Base-by-base conservation (phyloP, 345 rosid genomes). In the Lepidium africanum region DNA sequence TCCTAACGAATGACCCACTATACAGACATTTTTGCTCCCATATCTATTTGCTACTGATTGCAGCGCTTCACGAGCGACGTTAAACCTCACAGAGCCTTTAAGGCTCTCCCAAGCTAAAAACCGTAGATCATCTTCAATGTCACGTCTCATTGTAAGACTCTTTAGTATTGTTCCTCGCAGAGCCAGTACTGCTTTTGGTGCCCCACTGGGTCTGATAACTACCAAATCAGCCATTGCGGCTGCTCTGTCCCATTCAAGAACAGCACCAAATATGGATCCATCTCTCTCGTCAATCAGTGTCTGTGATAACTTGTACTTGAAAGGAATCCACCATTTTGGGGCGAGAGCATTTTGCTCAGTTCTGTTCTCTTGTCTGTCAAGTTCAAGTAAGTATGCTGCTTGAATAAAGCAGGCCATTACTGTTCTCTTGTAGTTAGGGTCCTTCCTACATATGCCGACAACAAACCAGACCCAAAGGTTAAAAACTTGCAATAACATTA, bases 21-120 rank as follows among this genome's bases (percentile, higher is more conserved):
- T 55, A 73, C 96, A 91, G 1, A 89, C 96, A 33, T 86, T 86
- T 76, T 70, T 74, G 77, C 96, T 89, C 27, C 97, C 99, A 17
- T 85, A 85, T 61, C 81, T 85, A 72, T 79, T 83, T 14, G 91
- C 91, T n/a, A 83, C 83, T 5, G 83, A 76, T 47, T 75, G 83
- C 57, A 89, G 59, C 7, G 96, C 91, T 25, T 82, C 84, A 0
- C 86, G 50, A 15, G 96, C 93, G 3, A 82, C 85, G 15, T 79
- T 80, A 67, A 89, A 94, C 81, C 97, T 83, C 27, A 89, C 89
- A 4, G 96, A 94, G 36, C 97, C 99, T 81, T 84, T 89, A 63
- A 94, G 83, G 55, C 91, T 94, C 72, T 94, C 99, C 97, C 92
- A 94, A 15, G 97, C 87, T 19, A 94, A 80, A 75, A 94, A 91